These are phyloP conservation scores for Ceratocystis variospora DNA, from an alignment of 2,329 filamentous ascomycete species.

Conservation along the genomic window DNA sequence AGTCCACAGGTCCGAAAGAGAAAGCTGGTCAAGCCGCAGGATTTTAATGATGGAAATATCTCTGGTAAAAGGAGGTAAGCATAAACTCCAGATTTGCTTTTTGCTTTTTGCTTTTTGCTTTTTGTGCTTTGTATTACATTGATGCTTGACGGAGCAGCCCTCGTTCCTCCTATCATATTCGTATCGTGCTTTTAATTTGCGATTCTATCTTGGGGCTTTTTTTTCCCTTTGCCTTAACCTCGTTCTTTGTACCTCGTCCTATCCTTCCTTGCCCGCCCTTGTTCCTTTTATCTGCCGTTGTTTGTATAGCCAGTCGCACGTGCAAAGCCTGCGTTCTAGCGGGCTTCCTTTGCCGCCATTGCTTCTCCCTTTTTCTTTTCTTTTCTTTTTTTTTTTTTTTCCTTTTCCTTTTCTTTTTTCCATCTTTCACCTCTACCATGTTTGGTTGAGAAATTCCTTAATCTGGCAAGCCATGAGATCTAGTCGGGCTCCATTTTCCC, in stretches of 20 bases:
- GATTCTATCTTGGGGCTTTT: too few species aligned
- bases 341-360: background rate
- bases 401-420: background rate
- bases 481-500: background rate
- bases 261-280: background rate
- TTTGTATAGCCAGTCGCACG: slow-evolving; percentile 12
- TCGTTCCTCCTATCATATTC: background rate
- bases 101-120: background rate
- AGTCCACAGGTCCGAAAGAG: slow-evolving; percentile 68
- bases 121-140: background rate
- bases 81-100: background rate
- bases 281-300: background rate
- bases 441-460: too few species aligned
- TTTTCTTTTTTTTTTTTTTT: background rate
- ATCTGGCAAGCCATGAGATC: background rate
- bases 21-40: slow-evolving; percentile 47
- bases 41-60: slow-evolving; percentile 41
- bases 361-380: background rate
- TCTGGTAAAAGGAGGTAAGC: slow-evolving; percentile 58
- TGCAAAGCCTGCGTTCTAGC: background rate
- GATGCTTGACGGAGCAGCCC: background rate
- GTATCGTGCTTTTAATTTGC: background rate
- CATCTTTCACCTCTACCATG: background rate
- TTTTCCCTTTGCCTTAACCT: background rate
- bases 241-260: background rate